Evolutionary conservation across 2,329 filamentous ascomycete genomes (phyloP), one percentile per base, ranked within the genome.

Genomic region (Claviceps humidiphila): DNA sequence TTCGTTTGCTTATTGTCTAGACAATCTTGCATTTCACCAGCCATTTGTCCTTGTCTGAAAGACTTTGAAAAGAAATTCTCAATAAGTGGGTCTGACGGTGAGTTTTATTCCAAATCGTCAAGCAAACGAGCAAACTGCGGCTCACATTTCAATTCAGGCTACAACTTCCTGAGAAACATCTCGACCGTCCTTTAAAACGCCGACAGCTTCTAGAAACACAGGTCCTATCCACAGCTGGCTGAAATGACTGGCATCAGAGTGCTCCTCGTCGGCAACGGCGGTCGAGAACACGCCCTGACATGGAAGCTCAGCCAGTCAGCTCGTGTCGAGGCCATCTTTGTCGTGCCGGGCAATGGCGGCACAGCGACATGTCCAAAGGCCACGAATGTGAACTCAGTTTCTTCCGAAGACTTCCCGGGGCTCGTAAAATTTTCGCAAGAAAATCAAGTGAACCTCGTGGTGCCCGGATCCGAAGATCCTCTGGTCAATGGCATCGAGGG

Each of bases 281-380:
- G 91, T 61, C 84, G 93, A 62, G 93, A 98, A 72, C 89, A 97
- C 70, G 88, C 90, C 46, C 78, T 96, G 57, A 89, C 90, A 42
- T 97, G 90, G 90, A 96, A 94, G 71, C 75, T 97, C 56, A 81
- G 84, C 63, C 85, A 95, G 67, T 95, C 89, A n/a, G 75, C 83
- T 43, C 77, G 77, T 46, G 87, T 95, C 55, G 81, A 88, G 61
- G 77, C 82, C 60, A 91, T 97, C 64, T 74, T 78, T 59, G 78
- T 72, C 44, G 78, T 82, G 45, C 81, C 81, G 14, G 91, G 91
- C 56, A 97, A 97, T 69, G 91, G 91, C 59, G 93, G 93, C 54
- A 95, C 89, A 30, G 83, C 80, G 51, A 72, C 66, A 48, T 82
- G 81, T 54, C 69, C 80, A 60, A 91, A 90, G 68, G 82, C 84